Conservation (phyloP, 2,329 filamentous ascomycete genomes). For the Aspergillus hortae region DNA sequence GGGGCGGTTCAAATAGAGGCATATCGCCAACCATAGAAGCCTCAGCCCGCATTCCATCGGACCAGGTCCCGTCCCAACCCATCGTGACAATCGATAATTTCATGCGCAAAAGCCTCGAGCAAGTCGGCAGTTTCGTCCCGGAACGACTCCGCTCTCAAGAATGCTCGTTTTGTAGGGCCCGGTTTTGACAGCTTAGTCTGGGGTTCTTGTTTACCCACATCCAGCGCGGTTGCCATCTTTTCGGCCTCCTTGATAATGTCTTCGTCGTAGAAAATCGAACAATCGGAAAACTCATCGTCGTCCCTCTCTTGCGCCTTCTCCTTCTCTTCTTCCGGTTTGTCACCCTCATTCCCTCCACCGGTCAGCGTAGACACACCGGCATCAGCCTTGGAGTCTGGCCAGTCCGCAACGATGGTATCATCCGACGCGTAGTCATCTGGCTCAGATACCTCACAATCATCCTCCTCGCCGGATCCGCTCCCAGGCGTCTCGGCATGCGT, state of each 20-base stretch:
- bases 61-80: constrained; percentile 18
- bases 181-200: too few species aligned
- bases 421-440: constrained; percentile 20
- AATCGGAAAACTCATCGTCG: constrained; percentile 32
- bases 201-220: not conserved
- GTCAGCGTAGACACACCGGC: constrained; percentile 7
- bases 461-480: constrained; percentile 17
- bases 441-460: constrained; percentile 2
- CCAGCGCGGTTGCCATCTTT: constrained; percentile 7
- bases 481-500: constrained; percentile 2
- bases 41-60: constrained; percentile 15
- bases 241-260: constrained; percentile 25
- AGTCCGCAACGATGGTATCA: constrained; percentile 1
- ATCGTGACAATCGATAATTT: constrained; percentile 17
- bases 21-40: not conserved
- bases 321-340: not conserved
- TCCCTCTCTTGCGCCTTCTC: constrained; percentile 11
- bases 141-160: constrained; percentile 26
- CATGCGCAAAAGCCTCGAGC: constrained; percentile 21
- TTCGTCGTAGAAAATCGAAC: constrained; percentile 30
- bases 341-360: not conserved
- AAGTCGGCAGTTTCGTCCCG: constrained; percentile 33
- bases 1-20: not conserved
- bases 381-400: not conserved
- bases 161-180: not conserved